Evolutionary conservation across 164 flowering plant genomes (phyloP), one percentile per base, ranked within the genome.

Genomic region (Vitis amurensis): DNA sequence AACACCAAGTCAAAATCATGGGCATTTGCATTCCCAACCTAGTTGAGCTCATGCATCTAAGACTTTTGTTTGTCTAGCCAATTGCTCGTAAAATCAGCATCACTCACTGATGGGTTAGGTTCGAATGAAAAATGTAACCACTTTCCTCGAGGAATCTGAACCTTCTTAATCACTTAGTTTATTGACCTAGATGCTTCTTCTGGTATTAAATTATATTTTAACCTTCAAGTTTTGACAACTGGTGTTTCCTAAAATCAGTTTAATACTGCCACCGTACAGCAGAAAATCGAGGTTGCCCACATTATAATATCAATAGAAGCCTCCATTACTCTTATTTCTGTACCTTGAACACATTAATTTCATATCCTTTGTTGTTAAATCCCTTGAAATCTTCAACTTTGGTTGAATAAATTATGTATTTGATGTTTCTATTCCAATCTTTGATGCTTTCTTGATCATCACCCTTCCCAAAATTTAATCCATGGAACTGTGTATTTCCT

Each of bases 341-440:
- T 73, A 66, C 83, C 88, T 83, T 73, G 82, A 79, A 84, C 92
- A 81, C 84, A 82, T 85, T 86, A 83, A 88, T 82, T 87, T 87
- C 81, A 66, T 78, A 74, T 81, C 73, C 58, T 61, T 64, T 15
- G 37, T 49, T 68, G 61, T 58, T 60, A 63, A 64, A 73, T 60
- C 74, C 85, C 53, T 82, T 70, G 82, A 73, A 74, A 77, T 82
- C 80, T 37, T 76, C 75, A 64, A 74, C 70, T 30, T 77, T 52
- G 81, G 71, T 64, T 73, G 56, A 77, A 75, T 85, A 84, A 87
- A 86, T 73, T 59, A 86, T 68, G 12, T 11, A 69, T 91, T 76
- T 87, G 93, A 85, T 89, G 91, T 75, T 89, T 91, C 94, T 88
- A 88, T 88, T 90, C 97, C 88, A 64, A 81, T 81, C 81, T 86